phyloP scores from a whole-genome alignment of 176 grass and related monocot species.

The Rhynchospora breviuscula region DNA sequence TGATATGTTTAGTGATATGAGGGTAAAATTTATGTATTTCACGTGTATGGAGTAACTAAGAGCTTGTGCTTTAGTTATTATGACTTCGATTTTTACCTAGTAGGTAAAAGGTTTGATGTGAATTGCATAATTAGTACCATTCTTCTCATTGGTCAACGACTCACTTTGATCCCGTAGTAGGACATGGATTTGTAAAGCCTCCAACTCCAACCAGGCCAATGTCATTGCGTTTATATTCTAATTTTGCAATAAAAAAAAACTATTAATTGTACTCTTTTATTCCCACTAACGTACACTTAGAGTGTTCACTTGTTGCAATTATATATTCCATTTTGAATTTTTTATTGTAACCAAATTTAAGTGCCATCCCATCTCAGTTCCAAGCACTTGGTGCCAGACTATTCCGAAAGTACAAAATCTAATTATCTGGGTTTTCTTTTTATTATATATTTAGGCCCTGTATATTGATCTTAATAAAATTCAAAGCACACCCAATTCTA shows the following conservation, averaged over 20 bases:
- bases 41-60: not conserved
- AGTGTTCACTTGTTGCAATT: not conserved
- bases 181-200: not conserved
- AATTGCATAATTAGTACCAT: not conserved
- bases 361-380: not conserved
- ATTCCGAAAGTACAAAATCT: not conserved
- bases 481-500: not conserved
- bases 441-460: constrained; percentile 8
- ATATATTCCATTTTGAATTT: not conserved
- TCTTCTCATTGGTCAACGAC: not conserved
- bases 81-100: not conserved
- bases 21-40: not conserved
- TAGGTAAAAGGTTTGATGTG: not conserved
- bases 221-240: not conserved
- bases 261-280: not conserved
- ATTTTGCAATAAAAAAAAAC: not conserved
- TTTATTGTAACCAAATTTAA: not conserved
- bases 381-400: not conserved
- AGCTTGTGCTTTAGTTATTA: not conserved
- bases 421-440: not conserved
- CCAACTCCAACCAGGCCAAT: not conserved
- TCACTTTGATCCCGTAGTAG: not conserved
- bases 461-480: not conserved
- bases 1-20: not conserved
- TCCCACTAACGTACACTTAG: not conserved